Percentiles rank a stretch among this genome's conserved stretches.
Conservation (phyloP, 768 basidiomycete species). For the Brasilioporus rufonigricans region DNA sequence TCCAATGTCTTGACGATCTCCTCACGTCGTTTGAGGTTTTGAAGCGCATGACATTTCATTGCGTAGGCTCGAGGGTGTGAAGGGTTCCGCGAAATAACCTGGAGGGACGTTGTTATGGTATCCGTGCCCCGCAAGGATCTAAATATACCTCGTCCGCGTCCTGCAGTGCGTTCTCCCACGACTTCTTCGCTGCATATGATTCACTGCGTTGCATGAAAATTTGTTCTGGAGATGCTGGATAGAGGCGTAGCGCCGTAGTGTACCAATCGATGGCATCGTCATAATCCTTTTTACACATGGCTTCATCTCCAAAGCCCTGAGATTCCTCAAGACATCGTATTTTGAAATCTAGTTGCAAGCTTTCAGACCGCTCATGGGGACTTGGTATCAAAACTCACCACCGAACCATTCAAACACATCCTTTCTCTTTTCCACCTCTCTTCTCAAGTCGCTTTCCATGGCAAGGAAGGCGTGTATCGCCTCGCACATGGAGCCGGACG, state of each 20-base stretch:
- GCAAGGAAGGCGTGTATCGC: neutral
- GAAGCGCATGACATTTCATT: constrained; percentile 3
- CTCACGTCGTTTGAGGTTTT: neutral
- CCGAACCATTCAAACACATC: neutral
- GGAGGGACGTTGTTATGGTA: neutral
- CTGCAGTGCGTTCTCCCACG: constrained; percentile 6
- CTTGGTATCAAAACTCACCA: neutral
- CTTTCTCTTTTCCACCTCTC: neutral
- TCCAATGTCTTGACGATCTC: neutral
- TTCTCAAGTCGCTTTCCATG: neutral
- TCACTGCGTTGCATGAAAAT: constrained; percentile 11
- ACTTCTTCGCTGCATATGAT: neutral
- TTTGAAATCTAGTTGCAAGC: neutral
- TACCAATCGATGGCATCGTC: neutral
- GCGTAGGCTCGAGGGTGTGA: neutral
- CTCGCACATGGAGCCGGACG: neutral
- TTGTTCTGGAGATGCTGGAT: neutral
- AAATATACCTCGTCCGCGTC: constrained; percentile 7
- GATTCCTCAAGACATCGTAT: neutral
- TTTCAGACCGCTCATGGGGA: neutral
- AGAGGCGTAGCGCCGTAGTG: neutral
- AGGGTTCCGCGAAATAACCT: neutral
- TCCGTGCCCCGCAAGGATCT: neutral
- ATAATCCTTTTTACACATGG: neutral
- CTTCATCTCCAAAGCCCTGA: constrained; percentile 1